Evolutionary conservation across 352 stramenopile species (phyloP).

Genomic region (Thalassiosira hispida): DNA sequence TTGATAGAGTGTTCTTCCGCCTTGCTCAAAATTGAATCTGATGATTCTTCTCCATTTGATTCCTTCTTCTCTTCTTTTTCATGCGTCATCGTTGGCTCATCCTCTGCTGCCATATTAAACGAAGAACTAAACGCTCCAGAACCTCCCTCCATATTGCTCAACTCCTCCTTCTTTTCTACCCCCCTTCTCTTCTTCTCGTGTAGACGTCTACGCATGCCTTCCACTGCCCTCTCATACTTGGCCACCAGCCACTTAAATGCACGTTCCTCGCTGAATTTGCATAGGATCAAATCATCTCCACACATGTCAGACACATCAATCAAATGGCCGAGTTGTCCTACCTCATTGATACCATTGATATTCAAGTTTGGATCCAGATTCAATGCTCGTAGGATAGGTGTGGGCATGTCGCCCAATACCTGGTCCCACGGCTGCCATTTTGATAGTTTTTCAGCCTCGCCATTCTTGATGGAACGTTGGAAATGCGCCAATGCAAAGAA

Average conservation of each 20-base stretch:
- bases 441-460: slow-evolving; percentile 2
- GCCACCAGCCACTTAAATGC: slow-evolving; percentile 61
- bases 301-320: slow-evolving; percentile 59
- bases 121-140: slow-evolving; percentile 51
- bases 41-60: slow-evolving; percentile 13
- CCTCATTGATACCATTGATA: slow-evolving; percentile 23
- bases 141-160: slow-evolving; percentile 10
- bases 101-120: slow-evolving; percentile 45
- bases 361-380: slow-evolving; percentile 28
- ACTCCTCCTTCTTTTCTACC: slow-evolving; percentile 9
- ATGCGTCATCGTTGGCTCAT: slow-evolving; percentile 3
- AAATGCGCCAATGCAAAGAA: slow-evolving; percentile 67
- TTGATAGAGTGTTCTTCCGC: slow-evolving; percentile 41
- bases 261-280: slow-evolving; percentile 61
- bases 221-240: slow-evolving; percentile 47
- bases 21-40: slow-evolving; percentile 18
- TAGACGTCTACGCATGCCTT: slow-evolving; percentile 16
- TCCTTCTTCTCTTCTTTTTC: slow-evolving; percentile 26
- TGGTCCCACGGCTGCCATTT: slow-evolving; percentile 78
- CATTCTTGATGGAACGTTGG: slow-evolving; percentile 15
- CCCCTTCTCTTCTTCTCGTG: slow-evolving; percentile 32
- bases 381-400: slow-evolving; percentile 29
- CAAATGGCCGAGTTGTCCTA: slow-evolving; percentile 61
- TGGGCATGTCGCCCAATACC: slow-evolving; percentile 28
- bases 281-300: slow-evolving; percentile 67